These are phyloP conservation scores for Monilinia polystroma DNA, from an alignment of 2,329 filamentous ascomycete species.

Conservation along the genomic window DNA sequence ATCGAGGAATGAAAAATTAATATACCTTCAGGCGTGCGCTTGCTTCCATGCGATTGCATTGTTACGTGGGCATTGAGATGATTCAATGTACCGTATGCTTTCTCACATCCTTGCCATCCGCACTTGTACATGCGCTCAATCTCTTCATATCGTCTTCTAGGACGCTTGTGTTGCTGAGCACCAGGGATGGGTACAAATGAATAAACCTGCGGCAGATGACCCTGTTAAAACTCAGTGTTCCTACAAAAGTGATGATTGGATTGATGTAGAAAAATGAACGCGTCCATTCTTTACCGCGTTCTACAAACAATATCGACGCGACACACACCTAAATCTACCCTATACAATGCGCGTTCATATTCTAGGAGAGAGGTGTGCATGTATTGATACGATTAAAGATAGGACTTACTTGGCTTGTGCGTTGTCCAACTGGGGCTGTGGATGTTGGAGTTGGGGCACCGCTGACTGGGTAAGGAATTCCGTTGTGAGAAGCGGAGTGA, in stretches of 20 bases:
- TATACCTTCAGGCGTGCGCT: conserved; percentile 96
- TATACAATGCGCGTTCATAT: not conserved
- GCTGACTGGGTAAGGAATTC: not conserved
- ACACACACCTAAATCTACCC: not conserved
- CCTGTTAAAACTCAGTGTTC: conserved; percentile 37
- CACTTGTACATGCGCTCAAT: conserved; percentile 99
- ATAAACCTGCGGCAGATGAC: conserved; percentile 75
- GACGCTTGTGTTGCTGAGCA: conserved; percentile 94
- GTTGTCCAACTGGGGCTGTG: not conserved
- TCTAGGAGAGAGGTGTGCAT: not conserved
- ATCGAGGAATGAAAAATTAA: conserved; percentile 23
- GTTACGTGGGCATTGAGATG: conserved; percentile 98
- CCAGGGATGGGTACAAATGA: conserved; percentile 97
- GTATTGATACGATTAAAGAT: not conserved
- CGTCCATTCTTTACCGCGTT: conserved; percentile 23
- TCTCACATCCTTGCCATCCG: conserved; percentile 97
- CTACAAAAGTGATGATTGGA: conserved; percentile 10
- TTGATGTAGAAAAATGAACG: conserved; percentile 22
- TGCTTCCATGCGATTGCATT: conserved; percentile 95
- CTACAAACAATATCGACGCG: conserved; percentile 2
- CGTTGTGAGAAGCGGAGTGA: not conserved
- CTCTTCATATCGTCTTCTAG: conserved; percentile 90
- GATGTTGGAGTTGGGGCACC: not conserved
- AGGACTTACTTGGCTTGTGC: conserved; percentile 3
- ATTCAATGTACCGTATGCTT: conserved; percentile 96